phyloP scores from a whole-genome alignment of 2,329 filamentous ascomycete genomes.

The Paramyrothecium roridum region DNA sequence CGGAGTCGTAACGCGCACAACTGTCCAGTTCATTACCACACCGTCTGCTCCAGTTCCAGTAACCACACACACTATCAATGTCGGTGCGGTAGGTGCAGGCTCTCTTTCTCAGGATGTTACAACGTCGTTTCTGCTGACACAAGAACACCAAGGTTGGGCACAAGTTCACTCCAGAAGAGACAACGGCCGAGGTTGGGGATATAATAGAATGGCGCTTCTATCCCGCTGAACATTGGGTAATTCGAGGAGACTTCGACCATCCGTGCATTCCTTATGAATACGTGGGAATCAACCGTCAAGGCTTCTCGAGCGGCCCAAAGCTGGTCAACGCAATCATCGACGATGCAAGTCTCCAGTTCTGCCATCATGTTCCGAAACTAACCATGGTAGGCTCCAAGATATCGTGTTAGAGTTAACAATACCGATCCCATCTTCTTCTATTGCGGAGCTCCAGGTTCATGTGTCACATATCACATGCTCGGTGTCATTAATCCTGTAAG shows the following conservation, averaged over 20 bases:
- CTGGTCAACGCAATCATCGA: conserved; percentile 41
- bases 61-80: background rate
- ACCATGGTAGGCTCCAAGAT: conserved; percentile 35
- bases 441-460: conserved; percentile 65
- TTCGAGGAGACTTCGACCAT: conserved; percentile 53
- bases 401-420: conserved; percentile 49
- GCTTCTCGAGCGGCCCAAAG: conserved; percentile 52
- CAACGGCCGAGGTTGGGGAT: conserved; percentile 40
- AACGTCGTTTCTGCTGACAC: conserved; percentile 1
- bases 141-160: conserved; percentile 19
- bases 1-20: background rate
- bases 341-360: conserved; percentile 31
- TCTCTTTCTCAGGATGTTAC: too few relatives aligned
- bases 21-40: background rate
- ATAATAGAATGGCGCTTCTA: conserved; percentile 59
- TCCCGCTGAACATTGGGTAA: conserved; percentile 62
- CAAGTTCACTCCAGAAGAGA: conserved; percentile 25
- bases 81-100: background rate
- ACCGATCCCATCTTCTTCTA: conserved; percentile 67
- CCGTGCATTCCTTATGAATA: conserved; percentile 63
- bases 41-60: background rate
- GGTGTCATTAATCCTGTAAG: conserved; percentile 70
- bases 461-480: conserved; percentile 65
- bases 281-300: conserved; percentile 40
- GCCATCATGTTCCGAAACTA: background rate